Base-by-base conservation (phyloP, 768 basidiomycete species). In the Boletellus sp. region DNA sequence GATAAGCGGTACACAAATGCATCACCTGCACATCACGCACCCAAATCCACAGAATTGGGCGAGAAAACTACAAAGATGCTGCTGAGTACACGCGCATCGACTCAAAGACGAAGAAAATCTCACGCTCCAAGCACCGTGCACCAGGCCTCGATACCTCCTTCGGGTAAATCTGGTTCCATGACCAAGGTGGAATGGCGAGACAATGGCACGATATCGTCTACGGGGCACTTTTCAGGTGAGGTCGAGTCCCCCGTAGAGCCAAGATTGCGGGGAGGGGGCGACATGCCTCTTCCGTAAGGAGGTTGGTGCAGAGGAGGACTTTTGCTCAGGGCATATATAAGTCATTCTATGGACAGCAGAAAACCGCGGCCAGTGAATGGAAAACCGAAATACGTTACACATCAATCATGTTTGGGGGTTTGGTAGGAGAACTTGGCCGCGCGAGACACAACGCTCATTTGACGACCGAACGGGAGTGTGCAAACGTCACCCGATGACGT, bases 41-140 rank as follows among this genome's bases (percentile, higher is more conserved):
- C 65, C 65, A 32, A 31, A 67, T 47, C 61, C 56, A 41, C 61
- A 61, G 20, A 67, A 61, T 34, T 63, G 58, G 1, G 38, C 54
- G 37, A 66, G 52, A 36, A 67, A 67, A 12, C 65, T 67, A 15
- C n/a, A 6, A 24, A 6, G 33, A 45, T 4, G 15, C 15, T n/a
- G 4, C 23, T 61, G 1, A 19, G 40, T 6, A 5, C 5, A 36
- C 6, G 15, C 12, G 2, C 13, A 22, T 8, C 1, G 5, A 39
- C 4, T 12, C 10, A 20, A 39, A 15, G 0, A 3, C 19, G 19
- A 16, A 16, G 9, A 23, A 33, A 15, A 49, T 39, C 60, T 55
- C 55, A 67, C 62, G 46, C 52, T 54, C 65, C 64, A 1, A 57
- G 42, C 6, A 59, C 64, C 2, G 65, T 57, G 36, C 62, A 66